phyloP scores from a whole-genome alignment of 164 flowering plant species.

The Tinospora cordifolia region DNA sequence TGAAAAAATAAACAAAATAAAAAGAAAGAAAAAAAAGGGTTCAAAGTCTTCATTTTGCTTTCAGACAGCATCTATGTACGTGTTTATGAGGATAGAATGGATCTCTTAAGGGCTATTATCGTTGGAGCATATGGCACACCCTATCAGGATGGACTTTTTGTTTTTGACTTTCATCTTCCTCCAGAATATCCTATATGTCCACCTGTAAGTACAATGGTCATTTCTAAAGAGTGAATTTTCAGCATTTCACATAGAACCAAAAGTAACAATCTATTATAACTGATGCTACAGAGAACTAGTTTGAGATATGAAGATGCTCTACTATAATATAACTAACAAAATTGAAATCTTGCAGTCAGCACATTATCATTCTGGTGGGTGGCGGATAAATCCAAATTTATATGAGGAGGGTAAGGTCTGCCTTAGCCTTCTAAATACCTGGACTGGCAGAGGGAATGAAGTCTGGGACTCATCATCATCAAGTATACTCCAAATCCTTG shows the following conservation, averaged over 20 bases:
- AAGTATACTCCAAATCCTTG: slow-evolving; percentile 96
- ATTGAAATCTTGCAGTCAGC: slow-evolving; percentile 65
- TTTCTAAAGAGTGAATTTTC: background rate
- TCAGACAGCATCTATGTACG: slow-evolving; percentile 85
- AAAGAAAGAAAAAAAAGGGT: background rate
- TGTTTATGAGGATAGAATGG: slow-evolving; percentile 97
- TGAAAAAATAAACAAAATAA: too few relatives aligned
- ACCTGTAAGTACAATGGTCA: slow-evolving; percentile 50
- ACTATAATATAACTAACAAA: slow-evolving; percentile 9
- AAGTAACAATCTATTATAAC: slow-evolving; percentile 1
- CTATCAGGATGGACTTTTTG: slow-evolving; percentile 98
- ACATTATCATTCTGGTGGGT: slow-evolving; percentile 95
- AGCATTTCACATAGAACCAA: slow-evolving; percentile 2
- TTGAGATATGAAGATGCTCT: background rate
- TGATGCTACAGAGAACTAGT: background rate
- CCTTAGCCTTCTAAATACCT: slow-evolving; percentile 94
- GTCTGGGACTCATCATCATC: slow-evolving; percentile 95
- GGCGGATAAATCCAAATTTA: slow-evolving; percentile 93
- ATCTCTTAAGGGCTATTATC: slow-evolving; percentile 86
- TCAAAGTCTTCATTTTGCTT: slow-evolving; percentile 9
- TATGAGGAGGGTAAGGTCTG: slow-evolving; percentile 99
- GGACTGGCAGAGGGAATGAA: slow-evolving; percentile 98
- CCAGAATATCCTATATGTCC: slow-evolving; percentile 93
- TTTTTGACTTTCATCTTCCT: slow-evolving; percentile 97
- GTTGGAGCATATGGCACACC: slow-evolving; percentile 98